Evolutionary conservation across 2,329 filamentous ascomycete species (phyloP), one percentile per base, ranked within the genome.

Genomic region (Sphaerostilbella broomeana): DNA sequence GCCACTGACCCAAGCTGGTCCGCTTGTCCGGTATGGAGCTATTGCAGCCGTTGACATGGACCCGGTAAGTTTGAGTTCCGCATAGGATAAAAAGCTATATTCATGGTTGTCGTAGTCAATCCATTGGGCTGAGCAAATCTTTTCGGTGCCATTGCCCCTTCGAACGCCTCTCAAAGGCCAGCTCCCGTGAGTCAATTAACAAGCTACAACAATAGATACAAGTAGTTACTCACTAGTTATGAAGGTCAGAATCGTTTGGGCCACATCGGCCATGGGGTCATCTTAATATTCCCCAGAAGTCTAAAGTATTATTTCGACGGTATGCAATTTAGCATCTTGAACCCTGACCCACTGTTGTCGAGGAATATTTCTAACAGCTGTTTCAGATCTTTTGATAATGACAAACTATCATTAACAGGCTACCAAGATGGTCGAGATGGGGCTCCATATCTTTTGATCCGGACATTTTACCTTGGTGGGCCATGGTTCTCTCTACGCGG

Each of bases 41-140:
- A 49, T 63, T 39, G 31, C 36, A 13, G 20, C 34, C n/a, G 31
- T 35, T 33, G 42, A 47, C 4, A 21, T 40, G 17, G 47, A 52
- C 17, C 45, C 49, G 9, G 53, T 61, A 27, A 43, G 59, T 9
- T 4, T 4, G 13, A n/a, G n/a, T n/a, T n/a, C n/a, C n/a, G n/a
- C n/a, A n/a, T n/a, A n/a, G n/a, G n/a, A n/a, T n/a, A n/a, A n/a
- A n/a, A n/a, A n/a, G n/a, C n/a, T n/a, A n/a, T n/a, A n/a, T n/a
- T n/a, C n/a, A n/a, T n/a, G n/a, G 16, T 30, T 18, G 20, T 16
- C 21, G 20, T 44, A 78, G 73, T 61, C 60, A 35, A 58, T 64
- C 4, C 76, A 81, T 51, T 81, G 77, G 77, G 74, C 76, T 5
- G 69, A 78, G 48, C 67, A 73, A 27, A 76, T 81, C 17, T 80